Percentiles rank a stretch among this genome's conserved stretches.
phyloP scores from a whole-genome alignment of 2,329 filamentous ascomycete genomes.

The Hymenoscyphus repandus region DNA sequence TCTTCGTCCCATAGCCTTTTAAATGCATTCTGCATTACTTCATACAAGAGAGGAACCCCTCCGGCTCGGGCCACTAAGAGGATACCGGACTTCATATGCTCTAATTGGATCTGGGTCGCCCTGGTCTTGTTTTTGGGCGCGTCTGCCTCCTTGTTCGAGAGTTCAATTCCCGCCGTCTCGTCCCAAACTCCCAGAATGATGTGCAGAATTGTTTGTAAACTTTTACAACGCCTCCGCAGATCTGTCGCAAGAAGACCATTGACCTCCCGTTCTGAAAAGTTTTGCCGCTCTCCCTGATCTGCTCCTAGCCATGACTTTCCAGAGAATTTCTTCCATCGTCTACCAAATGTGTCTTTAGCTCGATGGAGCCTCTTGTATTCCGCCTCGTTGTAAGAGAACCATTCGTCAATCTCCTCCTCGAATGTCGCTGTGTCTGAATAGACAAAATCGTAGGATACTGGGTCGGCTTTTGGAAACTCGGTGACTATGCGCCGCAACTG shows the following conservation, averaged over 20 bases:
- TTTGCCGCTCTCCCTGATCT: slow-evolving; percentile 47
- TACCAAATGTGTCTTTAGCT: slow-evolving; percentile 71
- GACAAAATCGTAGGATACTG: slow-evolving; percentile 77
- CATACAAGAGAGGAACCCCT: slow-evolving; percentile 25
- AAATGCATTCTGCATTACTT: slow-evolving; percentile 29
- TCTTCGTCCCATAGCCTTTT: slow-evolving; percentile 29
- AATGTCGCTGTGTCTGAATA: slow-evolving; percentile 70
- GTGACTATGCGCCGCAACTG: slow-evolving; percentile 69
- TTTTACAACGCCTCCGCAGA: slow-evolving; percentile 44
- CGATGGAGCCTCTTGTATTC: slow-evolving; percentile 76
- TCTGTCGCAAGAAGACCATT: slow-evolving; percentile 41
- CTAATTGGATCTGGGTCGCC: slow-evolving; percentile 52
- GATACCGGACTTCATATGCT: slow-evolving; percentile 52
- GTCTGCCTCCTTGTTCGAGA: slow-evolving; percentile 37
- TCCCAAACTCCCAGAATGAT: slow-evolving; percentile 66
- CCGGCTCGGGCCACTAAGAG: slow-evolving; percentile 45
- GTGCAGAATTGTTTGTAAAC: slow-evolving; percentile 54
- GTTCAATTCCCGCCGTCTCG: slow-evolving; percentile 50
- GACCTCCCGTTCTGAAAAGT: slow-evolving; percentile 54
- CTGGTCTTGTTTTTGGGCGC: slow-evolving; percentile 40
- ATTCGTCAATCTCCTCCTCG: slow-evolving; percentile 90
- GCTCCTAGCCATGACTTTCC: slow-evolving; percentile 61
- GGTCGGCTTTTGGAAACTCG: slow-evolving; percentile 65
- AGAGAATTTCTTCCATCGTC: slow-evolving; percentile 59
- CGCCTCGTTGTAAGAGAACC: slow-evolving; percentile 89